Evolutionary conservation across 1,284 basidiomycete genomes (phyloP), one percentile per base, ranked within the genome.

Genomic region (Apiotrichum mycotoxinovorans): DNA sequence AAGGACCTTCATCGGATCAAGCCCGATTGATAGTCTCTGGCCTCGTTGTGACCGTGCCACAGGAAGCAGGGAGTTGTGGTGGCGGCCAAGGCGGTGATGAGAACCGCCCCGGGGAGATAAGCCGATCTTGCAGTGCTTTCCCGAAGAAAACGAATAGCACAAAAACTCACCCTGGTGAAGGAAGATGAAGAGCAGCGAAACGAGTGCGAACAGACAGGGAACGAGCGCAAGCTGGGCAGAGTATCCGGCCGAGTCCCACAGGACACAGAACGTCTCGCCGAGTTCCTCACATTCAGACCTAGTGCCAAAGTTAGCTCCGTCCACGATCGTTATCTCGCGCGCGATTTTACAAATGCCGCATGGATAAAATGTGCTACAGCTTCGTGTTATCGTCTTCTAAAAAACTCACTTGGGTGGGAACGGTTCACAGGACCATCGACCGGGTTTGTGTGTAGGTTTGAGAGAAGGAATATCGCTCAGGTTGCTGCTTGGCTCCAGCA

Each of bases 181-280:
- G 59, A 76, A 76, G 64, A 78, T 78, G 61, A 78, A 75, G 3
- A 78, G 58, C 5, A 78, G 57, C 1, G 68, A 69, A 46, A 76
- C 66, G 40, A 78, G 62, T 18, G 66, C 66, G n/a, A 69, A 68
- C 22, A 76, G 55, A 51, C 76, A 75, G 4, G 76, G 76, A 1
- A 76, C 74, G 1, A 78, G 65, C 2, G 74, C 72, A 1, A 74
- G 65, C 57, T 76, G 74, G 9, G 75, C 75, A 0, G 70, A 57
- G 59, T 78, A 78, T 1, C 76, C 76, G 1, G 76, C 67, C 22
- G 69, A 68, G 0, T 66, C 66, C 71, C 71, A 74, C 11, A 70
- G 63, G 5, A 72, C 68, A 57, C 76, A 78, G 56, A 75, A 76
- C 23, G 67, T 62, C 52, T 78, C 74, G 30, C 76, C 76, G 47